These are phyloP conservation scores for Stevia rebaudiana DNA, from an alignment of 140 eudicot genomes.

Conservation along the genomic window DNA sequence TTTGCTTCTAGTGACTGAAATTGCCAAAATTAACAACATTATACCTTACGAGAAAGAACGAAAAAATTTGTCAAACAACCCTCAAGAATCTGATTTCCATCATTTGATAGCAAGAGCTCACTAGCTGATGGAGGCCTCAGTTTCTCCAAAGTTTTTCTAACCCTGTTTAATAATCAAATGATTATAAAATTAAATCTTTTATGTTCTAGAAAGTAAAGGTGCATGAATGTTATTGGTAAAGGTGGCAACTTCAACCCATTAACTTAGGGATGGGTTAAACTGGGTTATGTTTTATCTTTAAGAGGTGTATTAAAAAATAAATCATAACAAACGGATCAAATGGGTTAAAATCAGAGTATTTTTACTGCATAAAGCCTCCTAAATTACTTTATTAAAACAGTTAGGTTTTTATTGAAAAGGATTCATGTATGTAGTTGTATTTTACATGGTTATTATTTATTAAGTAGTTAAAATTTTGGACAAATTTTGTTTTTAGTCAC, in stretches of 20 bases:
- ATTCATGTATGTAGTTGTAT: neutral
- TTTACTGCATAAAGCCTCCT: neutral
- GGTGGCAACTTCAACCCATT: conserved; percentile 1
- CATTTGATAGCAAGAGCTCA: conserved; percentile 68
- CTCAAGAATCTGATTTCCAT: conserved; percentile 80
- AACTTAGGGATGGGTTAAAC: neutral
- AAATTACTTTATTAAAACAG: neutral
- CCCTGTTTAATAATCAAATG: conserved; percentile 45
- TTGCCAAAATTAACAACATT: conserved; percentile 1
- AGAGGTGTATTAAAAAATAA: neutral
- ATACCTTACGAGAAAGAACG: conserved; percentile 67
- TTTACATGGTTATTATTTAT: neutral
- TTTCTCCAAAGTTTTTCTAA: conserved; percentile 75
- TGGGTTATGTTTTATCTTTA: neutral
- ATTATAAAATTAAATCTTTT: conserved; percentile 21
- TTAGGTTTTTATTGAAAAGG: neutral
- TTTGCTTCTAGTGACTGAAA: neutral
- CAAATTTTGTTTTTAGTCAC: neutral
- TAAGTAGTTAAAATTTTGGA: neutral
- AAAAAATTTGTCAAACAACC: conserved; percentile 79
- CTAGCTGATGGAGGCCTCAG: conserved; percentile 75
- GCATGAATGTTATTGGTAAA: neutral
- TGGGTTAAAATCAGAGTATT: neutral
- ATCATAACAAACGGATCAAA: neutral
- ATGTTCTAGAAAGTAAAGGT: neutral